Evolutionary conservation across 208 protist species (phyloP), one percentile per base, ranked within the genome.

Genomic region (Plasmodiophora brassicae): DNA sequence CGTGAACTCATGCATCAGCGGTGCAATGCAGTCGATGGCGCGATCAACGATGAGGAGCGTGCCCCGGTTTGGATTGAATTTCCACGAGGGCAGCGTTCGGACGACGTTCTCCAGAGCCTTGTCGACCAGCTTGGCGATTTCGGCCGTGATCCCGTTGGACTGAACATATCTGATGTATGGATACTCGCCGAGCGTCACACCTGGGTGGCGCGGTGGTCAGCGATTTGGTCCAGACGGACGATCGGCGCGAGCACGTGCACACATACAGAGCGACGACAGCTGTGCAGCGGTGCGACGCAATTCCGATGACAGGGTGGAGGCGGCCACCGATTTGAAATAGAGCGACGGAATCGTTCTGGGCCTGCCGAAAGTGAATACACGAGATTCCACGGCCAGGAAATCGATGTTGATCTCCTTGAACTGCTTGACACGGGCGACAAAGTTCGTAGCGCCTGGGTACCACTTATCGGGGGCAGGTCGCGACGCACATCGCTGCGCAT

Each of bases 1-100:
- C 5, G 65, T 78, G n/a, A 44, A 78, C 65, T 78, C 65, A 32
- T 78, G 65, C 65, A 78, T 78, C 5, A 78, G n/a, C 41, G 65
- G 65, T 5, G 65, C 65, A 5, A 78, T 38, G n/a, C 65, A 78
- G 41, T 78, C 65, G 20, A 78, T 32, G n/a, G 65, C 32, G n/a
- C 65, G 65, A 32, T 78, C 65, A 5, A 78, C 10, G 41, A 78
- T 78, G 10, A 78, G n/a, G 10, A 78, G 5, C 10, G 65, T 78
- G 32, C 65, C 65, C 20, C 65, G 65, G n/a, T 78, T 78, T 5
- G 65, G 65, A 32, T 78, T 78, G n/a, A 78, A 78, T 32, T 78
- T 78, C 65, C 65, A 78, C 10, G 32, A 44, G 10, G 32, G 32
- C n/a, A 78, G 41, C 32, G 32, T 78, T 78, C 65, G 5, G 10